Percentiles rank a stretch among this genome's conserved stretches.
Evolutionary conservation across 768 basidiomycete species (phyloP).

Genomic region (Obba rivulosa): DNA sequence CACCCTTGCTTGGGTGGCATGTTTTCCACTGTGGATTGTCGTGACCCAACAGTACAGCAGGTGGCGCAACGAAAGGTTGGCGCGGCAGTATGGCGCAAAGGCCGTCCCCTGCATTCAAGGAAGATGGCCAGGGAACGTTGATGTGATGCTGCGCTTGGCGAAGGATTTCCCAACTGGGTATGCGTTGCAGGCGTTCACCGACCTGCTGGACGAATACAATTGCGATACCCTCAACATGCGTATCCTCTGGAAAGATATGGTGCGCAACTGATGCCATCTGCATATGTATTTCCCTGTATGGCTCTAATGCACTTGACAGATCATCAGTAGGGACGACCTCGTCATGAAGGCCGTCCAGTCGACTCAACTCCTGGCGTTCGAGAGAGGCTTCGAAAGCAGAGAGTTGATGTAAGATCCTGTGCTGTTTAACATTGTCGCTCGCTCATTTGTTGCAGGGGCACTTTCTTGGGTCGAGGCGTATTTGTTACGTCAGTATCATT

Average conservation of each 20-base stretch:
- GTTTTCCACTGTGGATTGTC: neutral
- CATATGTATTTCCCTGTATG: neutral
- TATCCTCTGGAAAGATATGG: slow-evolving; percentile 29
- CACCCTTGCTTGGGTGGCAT: neutral
- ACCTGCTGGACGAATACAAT: slow-evolving; percentile 22
- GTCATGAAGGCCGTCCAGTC: neutral
- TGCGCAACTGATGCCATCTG: slow-evolving; percentile 1
- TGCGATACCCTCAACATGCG: slow-evolving; percentile 26
- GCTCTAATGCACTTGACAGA: neutral
- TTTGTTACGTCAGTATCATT: neutral
- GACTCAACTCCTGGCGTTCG: neutral
- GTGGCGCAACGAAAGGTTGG: slow-evolving; percentile 11
- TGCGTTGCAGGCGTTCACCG: slow-evolving; percentile 19
- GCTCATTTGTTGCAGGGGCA: neutral
- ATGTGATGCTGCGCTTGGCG: slow-evolving; percentile 21
- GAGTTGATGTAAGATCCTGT: neutral
- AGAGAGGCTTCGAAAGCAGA: neutral
- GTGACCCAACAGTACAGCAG: slow-evolving; percentile 3
- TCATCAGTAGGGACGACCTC: neutral
- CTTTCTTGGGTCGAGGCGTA: neutral
- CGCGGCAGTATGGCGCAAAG: slow-evolving; percentile 11
- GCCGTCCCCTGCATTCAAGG: slow-evolving; percentile 23
- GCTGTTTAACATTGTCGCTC: neutral
- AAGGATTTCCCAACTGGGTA: slow-evolving; percentile 19
- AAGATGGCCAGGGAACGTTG: slow-evolving; percentile 28